phyloP scores from a whole-genome alignment of 2,329 filamentous ascomycete genomes.

The Aspergillus neotritici region DNA sequence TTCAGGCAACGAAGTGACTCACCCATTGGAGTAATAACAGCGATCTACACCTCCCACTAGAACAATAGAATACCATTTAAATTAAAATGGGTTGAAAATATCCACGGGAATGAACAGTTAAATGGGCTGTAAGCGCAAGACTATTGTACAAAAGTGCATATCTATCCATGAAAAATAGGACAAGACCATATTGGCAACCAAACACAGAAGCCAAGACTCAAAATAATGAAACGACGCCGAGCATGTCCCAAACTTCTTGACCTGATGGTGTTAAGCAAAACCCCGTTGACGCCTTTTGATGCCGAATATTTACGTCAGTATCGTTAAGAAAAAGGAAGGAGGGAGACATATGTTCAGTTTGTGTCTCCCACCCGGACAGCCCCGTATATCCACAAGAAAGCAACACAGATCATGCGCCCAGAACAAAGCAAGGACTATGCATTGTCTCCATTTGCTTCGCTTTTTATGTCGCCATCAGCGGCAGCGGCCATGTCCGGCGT shows the following conservation, averaged over 20 bases:
- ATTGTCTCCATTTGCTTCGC: conserved; percentile 29
- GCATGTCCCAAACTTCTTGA: conserved; percentile 17
- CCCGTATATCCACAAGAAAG: conserved; percentile 8
- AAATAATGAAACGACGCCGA: conserved; percentile 16
- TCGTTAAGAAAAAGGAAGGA: conserved; percentile 15
- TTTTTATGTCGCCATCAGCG: conserved; percentile 31
- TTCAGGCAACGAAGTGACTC: conserved; percentile 8
- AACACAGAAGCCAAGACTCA: conserved; percentile 10
- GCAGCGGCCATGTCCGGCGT: conserved; percentile 30
- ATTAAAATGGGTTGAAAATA: conserved; percentile 5
- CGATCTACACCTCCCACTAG: background rate
- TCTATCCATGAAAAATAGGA: conserved; percentile 15
- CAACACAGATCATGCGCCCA: background rate
- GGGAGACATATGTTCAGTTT: conserved; percentile 15
- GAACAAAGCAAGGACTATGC: conserved; percentile 6
- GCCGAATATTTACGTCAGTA: conserved; percentile 24
- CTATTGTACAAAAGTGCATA: conserved; percentile 20
- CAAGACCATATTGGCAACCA: conserved; percentile 8
- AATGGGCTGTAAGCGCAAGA: conserved; percentile 6
- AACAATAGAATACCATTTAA: conserved; percentile 19
- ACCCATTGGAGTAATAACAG: background rate
- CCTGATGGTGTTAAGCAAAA: conserved; percentile 14
- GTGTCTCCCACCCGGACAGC: conserved; percentile 10
- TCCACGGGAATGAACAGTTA: background rate
- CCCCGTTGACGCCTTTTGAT: conserved; percentile 22